Evolutionary conservation across 202 grass and related monocot species (phyloP), one percentile per base, ranked within the genome.

Genomic region (Schoenoplectus triqueter): DNA sequence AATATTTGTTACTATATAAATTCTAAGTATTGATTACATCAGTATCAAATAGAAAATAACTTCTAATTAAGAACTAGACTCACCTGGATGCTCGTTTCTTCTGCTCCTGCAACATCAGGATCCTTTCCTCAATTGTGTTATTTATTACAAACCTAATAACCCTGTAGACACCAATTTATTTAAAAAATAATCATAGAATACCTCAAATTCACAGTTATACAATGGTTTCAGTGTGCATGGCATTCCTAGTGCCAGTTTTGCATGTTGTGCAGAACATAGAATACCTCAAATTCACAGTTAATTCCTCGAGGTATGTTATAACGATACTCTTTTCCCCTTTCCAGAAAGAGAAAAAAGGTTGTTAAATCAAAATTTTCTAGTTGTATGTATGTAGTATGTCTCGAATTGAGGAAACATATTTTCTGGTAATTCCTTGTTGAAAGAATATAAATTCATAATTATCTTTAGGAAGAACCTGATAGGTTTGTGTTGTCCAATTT

Each of bases 401-500:
- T 15, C 15, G 56, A 59, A 0, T 13, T 59, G 9, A 59, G 56
- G 56, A 59, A 59, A 59, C 15, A 59, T 4, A 14, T 3, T 57
- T 59, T n/a, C 13, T 15, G 10, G 14, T 10, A 19, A 8, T 21
- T 64, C 17, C 17, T 64, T 64, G 19, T 21, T 9, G 17, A 69
- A 69, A 69, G 67, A 69, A 46, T 17, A 6, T 6, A 69, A n/a
- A 7, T 7, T 46, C 10, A 44, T 69, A 49, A 51, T 73, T 50
- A 4, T 21, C 10, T 51, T 73, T 10, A 50, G 70, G 45, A 52
- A 69, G 42, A 50, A 95, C 95, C 88, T 98, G 87, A 95, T 93
- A 81, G 92, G 92, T 87, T 98, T 98, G 86, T 87, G 93, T 20
- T 98, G 95, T 49, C 95, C 95, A 1, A 98, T 98, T 21, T 91